These are phyloP conservation scores for Mycena metata DNA, from an alignment of 768 basidiomycete species.

Conservation along the genomic window DNA sequence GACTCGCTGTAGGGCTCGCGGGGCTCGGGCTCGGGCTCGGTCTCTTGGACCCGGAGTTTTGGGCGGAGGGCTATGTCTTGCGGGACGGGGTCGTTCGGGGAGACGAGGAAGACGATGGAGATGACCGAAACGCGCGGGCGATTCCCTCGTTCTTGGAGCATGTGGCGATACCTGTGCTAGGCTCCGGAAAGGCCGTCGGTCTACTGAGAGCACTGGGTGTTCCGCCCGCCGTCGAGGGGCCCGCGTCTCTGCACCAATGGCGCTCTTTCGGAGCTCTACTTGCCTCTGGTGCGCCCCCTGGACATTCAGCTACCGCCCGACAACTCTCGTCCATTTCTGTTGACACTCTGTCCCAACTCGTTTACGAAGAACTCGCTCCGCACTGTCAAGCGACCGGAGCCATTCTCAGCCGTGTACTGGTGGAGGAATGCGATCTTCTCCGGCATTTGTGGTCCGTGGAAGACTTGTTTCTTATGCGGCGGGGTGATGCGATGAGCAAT, in stretches of 20 bases:
- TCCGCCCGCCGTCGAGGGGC: slow-evolving; percentile 43
- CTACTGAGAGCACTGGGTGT: slow-evolving; percentile 74
- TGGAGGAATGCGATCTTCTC: slow-evolving; percentile 76
- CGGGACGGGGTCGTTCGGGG: slow-evolving; percentile 55
- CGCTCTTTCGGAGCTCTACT: slow-evolving; percentile 59
- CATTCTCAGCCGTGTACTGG: slow-evolving; percentile 68
- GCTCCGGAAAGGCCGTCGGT: slow-evolving; percentile 83
- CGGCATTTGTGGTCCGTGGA: slow-evolving; percentile 75
- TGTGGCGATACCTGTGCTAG: slow-evolving; percentile 69
- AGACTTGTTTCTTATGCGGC: slow-evolving; percentile 79
- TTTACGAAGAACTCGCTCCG: slow-evolving; percentile 75
- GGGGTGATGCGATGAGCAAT: slow-evolving; percentile 82
- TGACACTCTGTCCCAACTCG: slow-evolving; percentile 70
- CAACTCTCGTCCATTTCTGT: slow-evolving; percentile 65
- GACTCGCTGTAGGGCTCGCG: slow-evolving; percentile 64
- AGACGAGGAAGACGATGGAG: slow-evolving; percentile 34
- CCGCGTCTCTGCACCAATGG: slow-evolving; percentile 51
- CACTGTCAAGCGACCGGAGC: slow-evolving; percentile 66
- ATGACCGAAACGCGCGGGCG: slow-evolving; percentile 48
- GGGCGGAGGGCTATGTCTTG: slow-evolving; percentile 79
- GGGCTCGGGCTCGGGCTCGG: slow-evolving; percentile 52
- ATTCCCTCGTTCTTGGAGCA: slow-evolving; percentile 75
- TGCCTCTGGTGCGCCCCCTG: slow-evolving; percentile 40
- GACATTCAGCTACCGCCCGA: not conserved
- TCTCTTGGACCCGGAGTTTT: slow-evolving; percentile 80